Evolutionary conservation across 257 asterid genomes (phyloP).

Genomic region (Coffea canephora): DNA sequence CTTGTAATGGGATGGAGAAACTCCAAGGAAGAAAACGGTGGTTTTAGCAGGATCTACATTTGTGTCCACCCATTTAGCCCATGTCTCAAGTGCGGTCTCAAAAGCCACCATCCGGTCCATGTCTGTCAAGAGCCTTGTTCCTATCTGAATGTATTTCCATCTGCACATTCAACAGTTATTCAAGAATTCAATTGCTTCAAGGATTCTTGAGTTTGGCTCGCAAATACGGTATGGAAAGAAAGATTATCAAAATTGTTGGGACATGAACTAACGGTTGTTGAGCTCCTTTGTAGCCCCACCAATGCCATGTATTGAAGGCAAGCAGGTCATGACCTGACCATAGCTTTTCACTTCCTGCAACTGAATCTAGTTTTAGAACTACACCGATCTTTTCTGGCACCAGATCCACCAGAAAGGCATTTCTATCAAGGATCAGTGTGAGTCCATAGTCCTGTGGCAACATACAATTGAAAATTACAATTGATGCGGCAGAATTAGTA

Average conservation of each 20-base stretch:
- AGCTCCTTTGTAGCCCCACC: conserved; percentile 83
- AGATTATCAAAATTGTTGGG: background rate
- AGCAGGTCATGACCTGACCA: conserved; percentile 70
- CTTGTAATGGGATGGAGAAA: conserved; percentile 31
- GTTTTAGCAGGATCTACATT: conserved; percentile 23
- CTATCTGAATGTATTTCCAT: conserved; percentile 34
- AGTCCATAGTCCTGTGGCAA: conserved; percentile 59
- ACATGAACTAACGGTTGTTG: conserved; percentile 59
- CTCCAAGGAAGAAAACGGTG: conserved; percentile 26
- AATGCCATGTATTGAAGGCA: conserved; percentile 84
- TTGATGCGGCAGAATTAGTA: background rate
- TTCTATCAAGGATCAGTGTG: conserved; percentile 59
- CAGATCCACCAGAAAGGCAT: conserved; percentile 63
- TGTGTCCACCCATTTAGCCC: conserved; percentile 29
- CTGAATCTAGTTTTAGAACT: conserved; percentile 65
- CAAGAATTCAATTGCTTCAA: background rate
- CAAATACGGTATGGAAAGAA: background rate
- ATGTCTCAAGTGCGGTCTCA: conserved; percentile 20
- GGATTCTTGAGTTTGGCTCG: background rate
- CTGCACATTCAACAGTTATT: conserved; percentile 27
- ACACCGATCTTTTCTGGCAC: conserved; percentile 47
- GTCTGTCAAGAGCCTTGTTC: conserved; percentile 9
- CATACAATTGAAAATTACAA: background rate
- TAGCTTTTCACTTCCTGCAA: conserved; percentile 43
- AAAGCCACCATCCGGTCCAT: conserved; percentile 25